Evolutionary conservation across 2,329 filamentous ascomycete species (phyloP).

Genomic region (Aspergillus fumigatiaffinis): DNA sequence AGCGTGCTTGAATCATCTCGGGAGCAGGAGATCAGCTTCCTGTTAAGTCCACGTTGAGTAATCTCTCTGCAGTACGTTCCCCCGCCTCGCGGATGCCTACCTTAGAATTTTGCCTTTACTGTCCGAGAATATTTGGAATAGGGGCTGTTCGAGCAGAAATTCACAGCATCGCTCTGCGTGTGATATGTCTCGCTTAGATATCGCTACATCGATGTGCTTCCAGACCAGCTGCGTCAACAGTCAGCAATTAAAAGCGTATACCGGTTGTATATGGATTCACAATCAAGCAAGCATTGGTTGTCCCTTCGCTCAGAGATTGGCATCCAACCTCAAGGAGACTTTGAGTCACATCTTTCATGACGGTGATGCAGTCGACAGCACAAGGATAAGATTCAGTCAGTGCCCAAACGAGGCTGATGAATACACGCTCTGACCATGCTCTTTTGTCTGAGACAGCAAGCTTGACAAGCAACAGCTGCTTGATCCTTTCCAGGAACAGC

Average conservation of each 20-base stretch:
- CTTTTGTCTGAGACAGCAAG: conserved; percentile 49
- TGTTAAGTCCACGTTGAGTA: conserved; percentile 32
- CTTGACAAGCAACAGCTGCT: conserved; percentile 59
- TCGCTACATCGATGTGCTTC: conserved; percentile 67
- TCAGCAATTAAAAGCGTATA: neutral
- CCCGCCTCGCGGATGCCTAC: conserved; percentile 34
- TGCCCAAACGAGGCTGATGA: conserved; percentile 68
- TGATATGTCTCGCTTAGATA: conserved; percentile 50
- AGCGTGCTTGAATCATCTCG: conserved; percentile 56
- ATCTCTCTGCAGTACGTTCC: neutral
- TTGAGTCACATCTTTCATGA: conserved; percentile 13
- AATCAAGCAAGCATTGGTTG: conserved; percentile 50
- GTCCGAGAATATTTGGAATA: conserved; percentile 63
- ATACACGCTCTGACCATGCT: conserved; percentile 64
- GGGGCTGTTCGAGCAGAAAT: conserved; percentile 57
- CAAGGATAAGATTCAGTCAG: conserved; percentile 46
- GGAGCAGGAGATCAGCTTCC: conserved; percentile 70
- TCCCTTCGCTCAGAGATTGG: conserved; percentile 53
- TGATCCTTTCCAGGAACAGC: conserved; percentile 50
- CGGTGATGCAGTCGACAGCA: conserved; percentile 30
- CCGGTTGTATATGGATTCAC: conserved; percentile 22
- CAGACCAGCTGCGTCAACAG: conserved; percentile 62
- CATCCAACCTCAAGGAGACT: conserved; percentile 44
- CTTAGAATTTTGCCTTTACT: conserved; percentile 68
- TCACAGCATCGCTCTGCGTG: conserved; percentile 67